Conservation (phyloP, 495 filamentous ascomycete genomes). For the Daldinia grandis region DNA sequence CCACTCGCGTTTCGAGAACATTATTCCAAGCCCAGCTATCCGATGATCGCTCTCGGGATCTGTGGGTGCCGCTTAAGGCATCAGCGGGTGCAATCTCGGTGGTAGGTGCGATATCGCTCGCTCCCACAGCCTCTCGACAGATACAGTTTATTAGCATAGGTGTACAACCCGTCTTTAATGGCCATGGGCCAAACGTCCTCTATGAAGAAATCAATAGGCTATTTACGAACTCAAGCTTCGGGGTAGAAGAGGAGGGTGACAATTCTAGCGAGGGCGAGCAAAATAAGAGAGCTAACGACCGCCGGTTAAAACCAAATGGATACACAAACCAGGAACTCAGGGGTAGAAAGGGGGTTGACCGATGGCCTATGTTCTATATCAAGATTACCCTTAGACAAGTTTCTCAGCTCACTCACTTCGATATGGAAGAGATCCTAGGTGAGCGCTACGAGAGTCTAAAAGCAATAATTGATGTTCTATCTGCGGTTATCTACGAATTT, state of each 20-base stretch:
- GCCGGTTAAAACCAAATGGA: conserved; percentile 56
- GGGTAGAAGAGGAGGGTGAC: conserved; percentile 60
- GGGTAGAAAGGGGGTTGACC: conserved; percentile 72
- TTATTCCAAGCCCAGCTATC: conserved; percentile 71
- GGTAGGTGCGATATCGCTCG: conserved; percentile 72
- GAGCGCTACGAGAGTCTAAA: conserved; percentile 49
- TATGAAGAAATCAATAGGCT: conserved; percentile 82
- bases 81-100: conserved; percentile 66
- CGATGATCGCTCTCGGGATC: conserved; percentile 55
- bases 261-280: conserved; percentile 49
- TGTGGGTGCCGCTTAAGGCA: conserved; percentile 76
- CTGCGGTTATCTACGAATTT: conserved; percentile 71
- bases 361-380: conserved; percentile 92
- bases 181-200: conserved; percentile 68
- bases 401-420: conserved; percentile 21
- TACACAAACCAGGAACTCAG: conserved; percentile 66
- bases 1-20: conserved; percentile 58
- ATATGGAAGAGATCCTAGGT: conserved; percentile 49
- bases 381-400: conserved; percentile 62
- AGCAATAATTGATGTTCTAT: conserved; percentile 66
- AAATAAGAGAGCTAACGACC: conserved; percentile 49
- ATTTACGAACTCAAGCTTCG: conserved; percentile 83
- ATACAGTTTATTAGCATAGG: conserved; percentile 84
- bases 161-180: conserved; percentile 64
- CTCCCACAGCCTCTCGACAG: conserved; percentile 73